Evolutionary conservation across 2,329 filamentous ascomycete species (phyloP), one percentile per base, ranked within the genome.

Genomic region (Clonostachys sp.): DNA sequence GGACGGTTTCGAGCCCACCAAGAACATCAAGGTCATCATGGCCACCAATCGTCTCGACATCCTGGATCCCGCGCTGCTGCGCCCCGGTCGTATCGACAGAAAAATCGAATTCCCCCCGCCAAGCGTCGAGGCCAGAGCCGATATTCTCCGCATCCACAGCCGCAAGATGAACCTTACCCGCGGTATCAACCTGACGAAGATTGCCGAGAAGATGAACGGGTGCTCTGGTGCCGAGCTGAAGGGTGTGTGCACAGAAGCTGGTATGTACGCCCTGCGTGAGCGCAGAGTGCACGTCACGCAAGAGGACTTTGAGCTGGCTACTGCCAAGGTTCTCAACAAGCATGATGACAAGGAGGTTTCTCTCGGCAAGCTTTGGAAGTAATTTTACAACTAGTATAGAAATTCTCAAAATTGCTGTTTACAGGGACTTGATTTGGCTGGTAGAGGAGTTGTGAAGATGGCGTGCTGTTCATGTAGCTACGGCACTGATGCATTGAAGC

Each of bases 21-120:
- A 99, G 78, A 97, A 97, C 73, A 99, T 99, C 83, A 99, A 99
- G 72, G 90, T 99, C 67, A 95, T 99, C 73, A 99, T 99, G 92
- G 94, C 94, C 47, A 99, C 94, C 44, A 99, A 99, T 72, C 89
- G 94, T 65, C 81, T 99, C 54, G 94, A 99, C 61, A 97, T 99
- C 54, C 82, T 99, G 42, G 94, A 99, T 66, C 94, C 94, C 3
- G 94, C 94, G 2, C 80, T 99, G 41, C 78, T 99, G 56, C 86
- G 94, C 59, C 94, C 94, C n/a, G 94, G 94, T 45, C 89, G 94
- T 61, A 97, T 99, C 68, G 94, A 99, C 77, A 82, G 94, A 61
- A 97, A 97, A 78, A 97, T 97, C 64, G 94, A 99, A 71, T 99
- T 99, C 72, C 94, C 94, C 12, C 94, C 94, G 48, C 94, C 94